Base-by-base conservation (phyloP, 148 eudicot genomes). In the Cornus controversa region DNA sequence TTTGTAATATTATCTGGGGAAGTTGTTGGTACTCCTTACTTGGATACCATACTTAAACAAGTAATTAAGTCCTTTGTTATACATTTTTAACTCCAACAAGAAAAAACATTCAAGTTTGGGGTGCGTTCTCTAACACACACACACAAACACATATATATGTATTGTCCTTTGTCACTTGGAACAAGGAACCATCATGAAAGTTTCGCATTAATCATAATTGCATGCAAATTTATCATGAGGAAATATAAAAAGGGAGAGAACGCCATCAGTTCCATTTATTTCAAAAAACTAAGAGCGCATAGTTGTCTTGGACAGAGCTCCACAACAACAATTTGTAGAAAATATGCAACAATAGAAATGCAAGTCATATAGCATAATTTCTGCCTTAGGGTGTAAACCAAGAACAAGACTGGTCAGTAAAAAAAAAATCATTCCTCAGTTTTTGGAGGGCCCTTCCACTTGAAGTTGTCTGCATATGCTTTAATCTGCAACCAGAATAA, bases 381-480 rank as follows among this genome's bases (percentile, higher is more conserved):
- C 58, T 18, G 68, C 62, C 60, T 37, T 22, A 6, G 58, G 37
- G 29, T 25, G 28, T n/a, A n/a, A 40, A 36, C 16, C 60, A 57
- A 31, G 3, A 14, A 28, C 10, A 60, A 62, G 22, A 36, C 10
- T 29, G 27, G 66, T 14, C 1, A 13, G 24, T 36, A 28, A 20
- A 15, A 15, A 45, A 15, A 16, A 29, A 60, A 67, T 70, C 71
- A 74, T 75, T 67, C 77, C 74, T 66, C 75, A 11, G 86, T 26
- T 77, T 84, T 69, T 0, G 87, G 83, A 76, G 65, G 87, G 23
- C 91, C 91, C 86, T 88, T 88, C 91, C 91, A 88, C 78, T 86
- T 88, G 83, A 88, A 88, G 86, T 88, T 88, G 80, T 88, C 89
- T 28, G 91, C 87, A 79, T 88, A 88, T 71, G 91, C 75, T 83